Conservation (phyloP, 2,329 filamentous ascomycete genomes). For the Colletotrichum spinosum region DNA sequence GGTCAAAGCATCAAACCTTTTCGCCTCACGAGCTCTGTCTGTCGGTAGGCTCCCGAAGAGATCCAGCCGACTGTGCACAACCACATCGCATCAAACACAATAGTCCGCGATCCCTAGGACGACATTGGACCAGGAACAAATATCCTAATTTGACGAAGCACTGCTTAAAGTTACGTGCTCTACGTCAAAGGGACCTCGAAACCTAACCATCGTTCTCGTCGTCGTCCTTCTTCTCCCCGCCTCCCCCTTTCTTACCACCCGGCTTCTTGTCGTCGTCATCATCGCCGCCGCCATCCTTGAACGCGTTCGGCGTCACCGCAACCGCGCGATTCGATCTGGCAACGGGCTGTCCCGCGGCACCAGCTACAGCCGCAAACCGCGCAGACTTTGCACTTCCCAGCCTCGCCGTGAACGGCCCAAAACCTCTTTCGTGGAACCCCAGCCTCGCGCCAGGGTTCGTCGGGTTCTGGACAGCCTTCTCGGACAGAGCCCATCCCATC, state of each 20-base stretch:
- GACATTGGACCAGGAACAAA: too few species aligned
- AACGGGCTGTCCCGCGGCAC: constrained; percentile 49
- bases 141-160: too few species aligned
- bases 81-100: too few species aligned
- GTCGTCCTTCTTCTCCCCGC: constrained; percentile 42
- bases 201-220: constrained; percentile 17
- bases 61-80: too few species aligned
- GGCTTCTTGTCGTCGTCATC: constrained; percentile 24
- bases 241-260: background rate
- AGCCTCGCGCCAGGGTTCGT: constrained; percentile 41
- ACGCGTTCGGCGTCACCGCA: constrained; percentile 33
- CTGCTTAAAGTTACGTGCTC: too few species aligned
- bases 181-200: too few species aligned
- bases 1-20: too few species aligned
- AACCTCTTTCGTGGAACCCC: constrained; percentile 47
- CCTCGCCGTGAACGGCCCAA: constrained; percentile 44
- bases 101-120: too few species aligned
- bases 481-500: constrained; percentile 52
- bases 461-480: constrained; percentile 40
- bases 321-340: constrained; percentile 40
- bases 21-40: too few species aligned
- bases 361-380: constrained; percentile 54
- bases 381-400: constrained; percentile 49
- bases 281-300: constrained; percentile 35
- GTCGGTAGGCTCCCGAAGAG: too few species aligned